phyloP scores from a whole-genome alignment of 148 eudicot genomes.

The Diospyros lotus region DNA sequence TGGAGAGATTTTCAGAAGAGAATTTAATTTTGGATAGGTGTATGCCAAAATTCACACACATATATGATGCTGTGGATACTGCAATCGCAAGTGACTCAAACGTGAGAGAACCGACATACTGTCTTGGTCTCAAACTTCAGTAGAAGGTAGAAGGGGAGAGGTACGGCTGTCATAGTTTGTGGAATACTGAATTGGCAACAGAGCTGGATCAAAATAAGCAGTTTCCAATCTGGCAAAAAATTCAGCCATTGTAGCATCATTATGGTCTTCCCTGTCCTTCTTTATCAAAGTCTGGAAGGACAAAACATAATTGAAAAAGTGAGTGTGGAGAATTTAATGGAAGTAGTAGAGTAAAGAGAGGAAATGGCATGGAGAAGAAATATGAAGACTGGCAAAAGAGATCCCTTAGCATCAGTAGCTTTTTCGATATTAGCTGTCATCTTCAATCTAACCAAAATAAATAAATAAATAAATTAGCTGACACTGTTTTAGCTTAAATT shows the following conservation, averaged over 20 bases:
- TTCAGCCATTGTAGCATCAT: slow-evolving; percentile 44
- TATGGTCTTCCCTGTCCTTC: slow-evolving; percentile 52
- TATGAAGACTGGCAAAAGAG: neutral
- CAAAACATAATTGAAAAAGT: neutral
- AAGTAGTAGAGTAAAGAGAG: neutral
- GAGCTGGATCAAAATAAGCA: slow-evolving; percentile 55
- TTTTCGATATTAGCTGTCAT: too few species aligned
- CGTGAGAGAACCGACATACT: neutral
- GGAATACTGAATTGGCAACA: slow-evolving; percentile 32
- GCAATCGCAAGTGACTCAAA: neutral
- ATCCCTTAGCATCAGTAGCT: neutral
- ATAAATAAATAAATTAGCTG: neutral
- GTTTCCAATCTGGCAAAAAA: slow-evolving; percentile 38
- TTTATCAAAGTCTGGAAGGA: slow-evolving; percentile 45
- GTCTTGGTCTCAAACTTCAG: slow-evolving; percentile 5
- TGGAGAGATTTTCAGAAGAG: too few species aligned
- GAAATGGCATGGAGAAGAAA: neutral
- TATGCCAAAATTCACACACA: neutral
- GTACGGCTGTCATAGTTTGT: slow-evolving; percentile 21
- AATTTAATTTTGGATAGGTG: too few species aligned
- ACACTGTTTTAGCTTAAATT: neutral
- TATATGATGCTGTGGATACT: neutral
- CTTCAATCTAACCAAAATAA: too few species aligned
- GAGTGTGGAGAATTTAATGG: slow-evolving; percentile 8
- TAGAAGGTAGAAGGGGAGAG: slow-evolving; percentile 40